Base-by-base conservation (phyloP, 2,329 filamentous ascomycete genomes). In the Catunica adiposa region DNA sequence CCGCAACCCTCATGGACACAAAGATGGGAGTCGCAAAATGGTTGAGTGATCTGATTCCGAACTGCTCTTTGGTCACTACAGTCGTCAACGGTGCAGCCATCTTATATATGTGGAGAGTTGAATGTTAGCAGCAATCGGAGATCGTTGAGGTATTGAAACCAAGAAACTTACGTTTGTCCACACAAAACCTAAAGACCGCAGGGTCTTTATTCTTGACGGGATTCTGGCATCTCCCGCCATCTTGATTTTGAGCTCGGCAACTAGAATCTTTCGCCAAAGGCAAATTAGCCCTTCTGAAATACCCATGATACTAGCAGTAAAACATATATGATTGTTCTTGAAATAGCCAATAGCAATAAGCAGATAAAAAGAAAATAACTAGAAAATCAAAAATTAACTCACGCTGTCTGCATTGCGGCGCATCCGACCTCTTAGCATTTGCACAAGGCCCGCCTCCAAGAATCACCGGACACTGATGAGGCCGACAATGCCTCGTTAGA, bases 11-110 rank as follows among this genome's bases (percentile, higher is more conserved):
- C 15, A 5, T 59, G 58, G n/a, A 57, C 46, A 59, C 64, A 65
- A 53, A 61, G 60, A 58, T 65, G 64, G 42, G 48, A 46, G n/a
- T 40, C 26, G 58, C 64, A 65, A 59, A 61, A 62, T 20, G 56
- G 51, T 2, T 52, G 53, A 5, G 20, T 52, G 6, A 22, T 38
- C 37, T 15, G 20, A 7, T 47, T 53, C n/a, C 50, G 44, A 9
- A 23, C 53, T 23, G 53, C 55, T 29, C 54, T 50, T 14, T 52
- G 53, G 7, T 38, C 38, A 1, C 46, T 46, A 56, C 63, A 63
- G 51, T 59, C 54, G 25, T 56, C 47, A 17, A 55, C 57, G 14
- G 22, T 53, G 56, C 63, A 64, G 56, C 54, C 59, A 56, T 64
- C 62, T 63, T 17, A 23, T 42, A 25, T 15, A 38, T 37, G 29